These are phyloP conservation scores for Coemansia sp. DNA, from an alignment of 192 early-diverging fungal genomes.

Conservation along the genomic window DNA sequence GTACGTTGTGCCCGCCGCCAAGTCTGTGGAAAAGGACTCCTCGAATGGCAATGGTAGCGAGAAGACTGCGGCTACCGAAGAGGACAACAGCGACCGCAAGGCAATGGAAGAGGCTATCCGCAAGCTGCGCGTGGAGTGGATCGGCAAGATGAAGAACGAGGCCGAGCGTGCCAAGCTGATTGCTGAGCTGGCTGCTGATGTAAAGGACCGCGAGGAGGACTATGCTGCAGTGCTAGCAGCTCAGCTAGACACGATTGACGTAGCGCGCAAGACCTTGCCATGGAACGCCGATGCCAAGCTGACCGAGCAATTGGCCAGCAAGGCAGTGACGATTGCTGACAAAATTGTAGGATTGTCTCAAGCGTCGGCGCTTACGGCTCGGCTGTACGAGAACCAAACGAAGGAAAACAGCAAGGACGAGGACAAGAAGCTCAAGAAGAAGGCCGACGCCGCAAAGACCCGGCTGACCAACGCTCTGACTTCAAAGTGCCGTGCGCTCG, in stretches of 20 bases:
- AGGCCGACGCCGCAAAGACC: constrained; percentile 74
- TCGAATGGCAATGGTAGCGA: constrained; percentile 53
- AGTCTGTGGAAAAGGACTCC: constrained; percentile 55
- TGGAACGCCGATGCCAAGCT: constrained; percentile 42
- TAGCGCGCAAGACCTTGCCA: constrained; percentile 56
- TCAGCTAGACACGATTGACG: constrained; percentile 52
- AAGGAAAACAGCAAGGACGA: constrained; percentile 56
- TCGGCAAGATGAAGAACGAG: constrained; percentile 78
- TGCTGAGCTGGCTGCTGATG: constrained; percentile 55
- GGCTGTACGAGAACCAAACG: constrained; percentile 48
- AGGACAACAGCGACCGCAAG: constrained; percentile 49
- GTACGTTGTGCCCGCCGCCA: constrained; percentile 55
- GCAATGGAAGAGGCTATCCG: constrained; percentile 72
- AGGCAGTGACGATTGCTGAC: constrained; percentile 54
- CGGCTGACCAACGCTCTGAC: constrained; percentile 66
- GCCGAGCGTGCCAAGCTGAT: constrained; percentile 66
- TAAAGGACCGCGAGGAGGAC: constrained; percentile 60
- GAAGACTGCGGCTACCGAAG: not conserved
- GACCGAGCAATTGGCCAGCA: constrained; percentile 16
- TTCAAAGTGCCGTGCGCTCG: constrained; percentile 61
- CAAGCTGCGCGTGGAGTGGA: constrained; percentile 74
- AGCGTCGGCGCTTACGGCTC: constrained; percentile 61
- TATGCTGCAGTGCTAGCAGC: constrained; percentile 52
- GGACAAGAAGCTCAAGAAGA: constrained; percentile 64
- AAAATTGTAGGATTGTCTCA: constrained; percentile 65